These are phyloP conservation scores for Clitopilus hobsonii DNA, from an alignment of 768 basidiomycete species.

Conservation along the genomic window DNA sequence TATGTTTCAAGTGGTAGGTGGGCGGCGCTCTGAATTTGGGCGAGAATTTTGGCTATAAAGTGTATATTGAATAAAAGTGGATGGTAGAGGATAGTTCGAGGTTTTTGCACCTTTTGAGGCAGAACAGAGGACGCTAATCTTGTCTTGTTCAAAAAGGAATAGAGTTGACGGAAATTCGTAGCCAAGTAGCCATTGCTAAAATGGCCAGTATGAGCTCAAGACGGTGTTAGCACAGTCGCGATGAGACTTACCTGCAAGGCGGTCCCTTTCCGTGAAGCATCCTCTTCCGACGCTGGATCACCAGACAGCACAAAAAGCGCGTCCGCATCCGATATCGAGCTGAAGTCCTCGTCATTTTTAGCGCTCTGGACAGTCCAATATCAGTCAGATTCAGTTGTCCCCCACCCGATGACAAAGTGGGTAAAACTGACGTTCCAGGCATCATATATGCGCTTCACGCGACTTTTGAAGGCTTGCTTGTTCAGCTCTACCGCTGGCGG, in stretches of 20 bases:
- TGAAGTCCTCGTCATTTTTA: constrained; percentile 65
- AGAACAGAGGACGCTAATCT: constrained; percentile 77
- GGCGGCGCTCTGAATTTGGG: constrained; percentile 63
- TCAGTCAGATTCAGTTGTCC: constrained; percentile 9
- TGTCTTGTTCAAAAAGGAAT: constrained; percentile 75
- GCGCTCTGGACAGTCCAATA: constrained; percentile 42
- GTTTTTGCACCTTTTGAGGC: constrained; percentile 70
- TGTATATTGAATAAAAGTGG: constrained; percentile 6
- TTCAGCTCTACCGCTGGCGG: constrained; percentile 72
- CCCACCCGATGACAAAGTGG: background rate
- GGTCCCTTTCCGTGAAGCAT: constrained; percentile 85
- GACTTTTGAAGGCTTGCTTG: constrained; percentile 49
- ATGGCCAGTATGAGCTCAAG: constrained; percentile 16
- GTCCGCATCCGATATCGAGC: constrained; percentile 61
- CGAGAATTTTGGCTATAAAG: constrained; percentile 72
- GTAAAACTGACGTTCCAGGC: constrained; percentile 54
- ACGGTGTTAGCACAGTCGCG: background rate
- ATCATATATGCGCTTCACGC: constrained; percentile 54
- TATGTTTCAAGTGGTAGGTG: constrained; percentile 70
- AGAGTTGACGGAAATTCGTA: constrained; percentile 97
- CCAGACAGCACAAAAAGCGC: constrained; percentile 71
- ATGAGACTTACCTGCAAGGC: constrained; percentile 73
- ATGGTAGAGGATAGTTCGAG: background rate
- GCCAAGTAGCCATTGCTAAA: constrained; percentile 91
- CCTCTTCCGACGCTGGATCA: constrained; percentile 80